Conservation (phyloP, 2,329 filamentous ascomycete genomes). For the Colletotrichum higginsianum region DNA sequence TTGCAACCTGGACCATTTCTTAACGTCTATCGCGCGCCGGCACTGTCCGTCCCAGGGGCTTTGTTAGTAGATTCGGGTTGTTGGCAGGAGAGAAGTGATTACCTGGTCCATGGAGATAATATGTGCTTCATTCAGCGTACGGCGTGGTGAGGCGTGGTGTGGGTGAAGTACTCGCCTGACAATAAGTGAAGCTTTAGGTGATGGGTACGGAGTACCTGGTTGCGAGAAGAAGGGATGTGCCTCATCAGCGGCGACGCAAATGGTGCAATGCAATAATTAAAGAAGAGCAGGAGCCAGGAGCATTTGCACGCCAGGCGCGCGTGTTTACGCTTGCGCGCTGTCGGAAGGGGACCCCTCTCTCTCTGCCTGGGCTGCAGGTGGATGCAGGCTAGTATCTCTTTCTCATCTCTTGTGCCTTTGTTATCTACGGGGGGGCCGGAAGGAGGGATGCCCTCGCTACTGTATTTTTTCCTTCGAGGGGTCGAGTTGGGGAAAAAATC, state of each 20-base stretch:
- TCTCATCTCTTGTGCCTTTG: slow-evolving; percentile 24
- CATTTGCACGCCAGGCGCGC: neutral
- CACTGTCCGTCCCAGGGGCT: slow-evolving; percentile 3
- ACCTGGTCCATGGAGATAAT: neutral
- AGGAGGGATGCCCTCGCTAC: neutral
- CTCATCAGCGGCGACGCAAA: neutral
- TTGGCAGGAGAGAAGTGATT: neutral
- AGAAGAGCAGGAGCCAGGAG: neutral
- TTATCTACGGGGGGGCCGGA: slow-evolving; percentile 9
- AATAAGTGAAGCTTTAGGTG: neutral
- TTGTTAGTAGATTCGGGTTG: neutral
- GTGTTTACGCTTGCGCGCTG: slow-evolving; percentile 25
- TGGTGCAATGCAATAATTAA: neutral
- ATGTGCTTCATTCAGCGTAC: neutral
- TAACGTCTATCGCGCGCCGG: slow-evolving; percentile 12
- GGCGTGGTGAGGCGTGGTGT: neutral
- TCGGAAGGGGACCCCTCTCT: slow-evolving; percentile 18
- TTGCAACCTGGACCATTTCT: slow-evolving; percentile 29
- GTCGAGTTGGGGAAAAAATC: neutral
- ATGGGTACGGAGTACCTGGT: neutral
- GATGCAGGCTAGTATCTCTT: slow-evolving; percentile 22
- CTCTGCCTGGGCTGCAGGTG: slow-evolving; percentile 25
- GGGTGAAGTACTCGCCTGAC: neutral
- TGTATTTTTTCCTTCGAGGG: neutral
- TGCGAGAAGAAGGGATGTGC: neutral